Evolutionary conservation across 495 filamentous ascomycete genomes (phyloP).

Genomic region (Parathielavia hyrcaniae): DNA sequence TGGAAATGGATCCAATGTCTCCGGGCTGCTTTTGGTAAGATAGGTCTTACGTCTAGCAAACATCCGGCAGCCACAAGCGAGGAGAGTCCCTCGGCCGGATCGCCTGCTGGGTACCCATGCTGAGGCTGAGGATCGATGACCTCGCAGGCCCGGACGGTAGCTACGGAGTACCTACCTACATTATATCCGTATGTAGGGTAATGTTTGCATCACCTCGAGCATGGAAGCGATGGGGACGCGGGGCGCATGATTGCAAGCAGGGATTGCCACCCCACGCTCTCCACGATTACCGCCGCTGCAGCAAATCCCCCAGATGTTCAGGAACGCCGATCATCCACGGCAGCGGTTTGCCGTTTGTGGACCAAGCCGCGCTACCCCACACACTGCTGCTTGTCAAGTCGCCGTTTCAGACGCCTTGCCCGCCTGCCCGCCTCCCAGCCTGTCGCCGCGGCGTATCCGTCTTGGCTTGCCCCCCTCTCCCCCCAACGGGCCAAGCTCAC

Average conservation of each 20-base stretch:
- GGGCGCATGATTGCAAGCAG: constrained; percentile 6
- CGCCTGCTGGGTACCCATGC: too few species aligned
- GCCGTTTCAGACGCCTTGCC: not conserved
- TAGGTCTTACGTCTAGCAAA: too few species aligned
- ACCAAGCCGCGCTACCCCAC: constrained; percentile 8
- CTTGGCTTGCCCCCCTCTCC: too few species aligned
- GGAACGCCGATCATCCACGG: not conserved
- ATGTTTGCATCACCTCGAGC: constrained; percentile 6
- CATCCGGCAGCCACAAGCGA: too few species aligned
- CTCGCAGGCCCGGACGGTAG: not conserved
- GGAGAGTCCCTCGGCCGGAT: too few species aligned
- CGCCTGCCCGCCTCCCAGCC: too few species aligned
- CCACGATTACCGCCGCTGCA: constrained; percentile 4
- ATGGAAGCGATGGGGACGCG: not conserved
- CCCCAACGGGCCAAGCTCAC: too few species aligned
- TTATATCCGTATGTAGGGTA: too few species aligned
- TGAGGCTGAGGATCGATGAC: too few species aligned
- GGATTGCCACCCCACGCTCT: constrained; percentile 16
- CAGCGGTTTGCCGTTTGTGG: not conserved
- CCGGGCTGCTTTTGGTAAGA: too few species aligned
- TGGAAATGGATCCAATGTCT: too few species aligned
- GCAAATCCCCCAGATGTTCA: constrained; percentile 14
- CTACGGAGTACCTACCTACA: too few species aligned
- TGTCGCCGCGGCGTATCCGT: not conserved
- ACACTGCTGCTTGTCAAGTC: not conserved